Evolutionary conservation across 768 basidiomycete species (phyloP).

Genomic region (Russula griseocarnosa): DNA sequence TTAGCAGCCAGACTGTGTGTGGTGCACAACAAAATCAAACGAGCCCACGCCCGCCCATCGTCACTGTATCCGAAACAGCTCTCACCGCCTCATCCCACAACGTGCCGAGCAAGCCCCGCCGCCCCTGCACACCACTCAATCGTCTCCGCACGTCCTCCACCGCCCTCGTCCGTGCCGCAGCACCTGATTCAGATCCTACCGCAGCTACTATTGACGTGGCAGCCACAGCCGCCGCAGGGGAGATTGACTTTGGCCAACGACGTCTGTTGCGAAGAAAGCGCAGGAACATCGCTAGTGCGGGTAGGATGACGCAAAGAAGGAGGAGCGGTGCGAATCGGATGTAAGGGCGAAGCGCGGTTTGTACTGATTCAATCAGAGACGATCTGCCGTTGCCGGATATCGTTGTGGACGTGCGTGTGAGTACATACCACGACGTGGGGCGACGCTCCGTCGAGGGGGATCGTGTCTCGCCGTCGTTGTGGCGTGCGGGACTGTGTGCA

Average conservation of each 20-base stretch:
- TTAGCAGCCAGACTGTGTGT: background rate
- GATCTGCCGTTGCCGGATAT: background rate
- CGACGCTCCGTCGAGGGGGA: background rate
- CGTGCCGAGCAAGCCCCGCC: conserved; percentile 10
- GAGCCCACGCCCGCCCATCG: conserved; percentile 29
- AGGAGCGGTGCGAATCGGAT: conserved; percentile 17
- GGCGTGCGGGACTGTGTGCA: background rate
- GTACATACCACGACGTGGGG: background rate
- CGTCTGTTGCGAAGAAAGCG: conserved; percentile 15
- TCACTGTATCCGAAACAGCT: conserved; percentile 24
- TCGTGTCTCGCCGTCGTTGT: background rate
- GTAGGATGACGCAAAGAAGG: conserved; percentile 24
- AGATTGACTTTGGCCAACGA: background rate
- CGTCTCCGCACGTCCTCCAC: conserved; percentile 27
- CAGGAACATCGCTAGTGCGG: conserved; percentile 21
- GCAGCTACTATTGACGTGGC: background rate
- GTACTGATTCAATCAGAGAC: conserved; percentile 10
- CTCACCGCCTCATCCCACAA: conserved; percentile 26
- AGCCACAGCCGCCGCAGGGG: background rate
- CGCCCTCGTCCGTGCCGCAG: conserved; percentile 1
- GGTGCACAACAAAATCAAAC: conserved; percentile 6
- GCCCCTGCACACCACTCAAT: conserved; percentile 16
- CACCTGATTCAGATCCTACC: background rate
- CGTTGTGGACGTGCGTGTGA: background rate
- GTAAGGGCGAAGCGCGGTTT: conserved; percentile 18